Percentiles rank a stretch among this genome's conserved stretches.
phyloP scores from a whole-genome alignment of 108 stramenopile species.

The Cyclotella choctawhatcheeana region DNA sequence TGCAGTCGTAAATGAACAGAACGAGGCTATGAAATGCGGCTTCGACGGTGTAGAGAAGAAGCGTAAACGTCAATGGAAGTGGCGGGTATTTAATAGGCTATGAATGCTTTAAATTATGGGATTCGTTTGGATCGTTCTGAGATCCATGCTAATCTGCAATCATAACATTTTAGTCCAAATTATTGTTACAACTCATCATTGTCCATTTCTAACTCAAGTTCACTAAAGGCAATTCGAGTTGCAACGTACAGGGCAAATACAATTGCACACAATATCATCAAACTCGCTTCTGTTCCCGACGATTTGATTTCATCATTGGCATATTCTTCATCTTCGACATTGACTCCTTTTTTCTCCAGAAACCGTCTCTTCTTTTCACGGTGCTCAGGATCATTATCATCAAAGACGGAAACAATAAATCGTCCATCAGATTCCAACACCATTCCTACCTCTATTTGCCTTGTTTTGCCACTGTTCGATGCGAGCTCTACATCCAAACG shows the following conservation, averaged over 20 bases:
- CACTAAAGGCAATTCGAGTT: constrained; percentile 39
- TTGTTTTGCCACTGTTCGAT: not conserved
- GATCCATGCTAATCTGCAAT: too few species aligned
- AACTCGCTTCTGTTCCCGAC: constrained; percentile 37
- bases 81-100: too few species aligned
- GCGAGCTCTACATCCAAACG: constrained; percentile 47
- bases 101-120: too few species aligned
- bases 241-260: constrained; percentile 44
- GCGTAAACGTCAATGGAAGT: too few species aligned
- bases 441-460: constrained; percentile 74
- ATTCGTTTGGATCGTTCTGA: too few species aligned
- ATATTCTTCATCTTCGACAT: constrained; percentile 1
- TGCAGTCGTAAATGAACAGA: constrained; percentile 17
- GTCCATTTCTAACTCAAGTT: constrained; percentile 28
- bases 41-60: too few species aligned
- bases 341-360: constrained; percentile 41
- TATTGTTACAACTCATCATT: constrained; percentile 27
- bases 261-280: constrained; percentile 30
- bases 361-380: constrained; percentile 56
- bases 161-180: too few species aligned
- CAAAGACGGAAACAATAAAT: constrained; percentile 79
- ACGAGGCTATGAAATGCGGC: constrained; percentile 26
- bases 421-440: constrained; percentile 63
- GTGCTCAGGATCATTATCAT: constrained; percentile 81
- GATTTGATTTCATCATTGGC: constrained; percentile 13